Conservation (phyloP, 371 early-diverging fungal species). For the Syncephalastrum monosporum region DNA sequence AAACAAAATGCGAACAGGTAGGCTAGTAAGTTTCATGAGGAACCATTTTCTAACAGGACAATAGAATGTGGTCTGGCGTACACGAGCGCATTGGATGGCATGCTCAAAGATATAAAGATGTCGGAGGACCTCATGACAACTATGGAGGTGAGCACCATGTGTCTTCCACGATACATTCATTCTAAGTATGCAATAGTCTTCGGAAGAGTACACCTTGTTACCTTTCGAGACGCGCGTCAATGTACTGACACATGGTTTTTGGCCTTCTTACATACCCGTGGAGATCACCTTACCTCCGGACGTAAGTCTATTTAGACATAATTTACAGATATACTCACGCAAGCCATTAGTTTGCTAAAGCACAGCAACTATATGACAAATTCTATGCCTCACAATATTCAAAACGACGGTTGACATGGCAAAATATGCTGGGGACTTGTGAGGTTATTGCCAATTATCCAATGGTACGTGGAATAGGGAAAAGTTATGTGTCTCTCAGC, state of each 20-base stretch:
- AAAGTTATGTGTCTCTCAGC: neutral
- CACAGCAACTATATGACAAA: conserved; percentile 67
- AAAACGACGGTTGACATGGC: conserved; percentile 84
- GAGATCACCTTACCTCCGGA: conserved; percentile 67
- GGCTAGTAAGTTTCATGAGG: neutral
- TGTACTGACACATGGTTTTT: conserved; percentile 84
- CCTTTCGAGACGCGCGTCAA: conserved; percentile 59
- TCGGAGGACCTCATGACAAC: conserved; percentile 70
- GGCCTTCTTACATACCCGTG: conserved; percentile 89
- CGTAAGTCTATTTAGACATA: conserved; percentile 29
- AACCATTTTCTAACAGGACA: neutral
- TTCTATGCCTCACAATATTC: conserved; percentile 78
- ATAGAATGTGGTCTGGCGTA: conserved; percentile 86
- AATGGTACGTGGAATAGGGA: conserved; percentile 25
- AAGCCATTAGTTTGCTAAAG: conserved; percentile 33
- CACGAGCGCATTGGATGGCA: conserved; percentile 91
- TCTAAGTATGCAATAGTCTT: neutral
- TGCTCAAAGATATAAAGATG: conserved; percentile 88
- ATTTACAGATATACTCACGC: neutral
- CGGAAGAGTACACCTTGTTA: neutral
- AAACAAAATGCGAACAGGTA: conserved; percentile 77
- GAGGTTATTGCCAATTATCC: conserved; percentile 70
- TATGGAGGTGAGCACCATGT: conserved; percentile 49
- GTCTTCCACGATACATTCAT: neutral
- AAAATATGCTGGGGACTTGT: conserved; percentile 78